Percentiles rank a stretch among this genome's conserved stretches.
Evolutionary conservation across 805 yeast species (phyloP).

Genomic region (Dipodascus albidus): DNA sequence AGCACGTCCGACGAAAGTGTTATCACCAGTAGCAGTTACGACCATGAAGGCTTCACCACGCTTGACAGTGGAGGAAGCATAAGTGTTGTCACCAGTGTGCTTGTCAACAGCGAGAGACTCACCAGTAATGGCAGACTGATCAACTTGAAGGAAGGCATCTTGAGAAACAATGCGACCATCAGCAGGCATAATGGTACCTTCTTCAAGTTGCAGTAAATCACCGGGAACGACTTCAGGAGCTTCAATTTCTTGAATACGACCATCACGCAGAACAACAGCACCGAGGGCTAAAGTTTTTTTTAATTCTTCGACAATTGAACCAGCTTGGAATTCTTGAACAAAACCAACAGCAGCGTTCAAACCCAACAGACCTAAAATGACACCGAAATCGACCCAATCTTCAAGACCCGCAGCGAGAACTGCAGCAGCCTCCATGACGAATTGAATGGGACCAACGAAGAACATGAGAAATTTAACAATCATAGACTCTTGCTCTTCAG

Average conservation of each 20-base stretch:
- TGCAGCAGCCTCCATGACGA: conserved; percentile 96
- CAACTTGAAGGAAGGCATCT: conserved; percentile 79
- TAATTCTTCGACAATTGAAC: conserved; percentile 93
- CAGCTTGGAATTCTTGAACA: conserved; percentile 96
- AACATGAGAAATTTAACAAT: conserved; percentile 71
- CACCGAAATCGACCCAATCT: conserved; percentile 99
- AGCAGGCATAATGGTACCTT: conserved; percentile 86
- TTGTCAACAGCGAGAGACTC: conserved; percentile 94
- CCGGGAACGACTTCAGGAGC: conserved; percentile 90
- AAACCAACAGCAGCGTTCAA: conserved; percentile 92
- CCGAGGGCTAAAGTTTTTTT: conserved; percentile 89
- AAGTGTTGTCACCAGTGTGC: conserved; percentile 73
- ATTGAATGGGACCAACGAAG: conserved; percentile 92
- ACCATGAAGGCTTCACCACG: conserved; percentile 93
- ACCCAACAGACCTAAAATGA: conserved; percentile 74
- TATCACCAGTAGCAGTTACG: conserved; percentile 91
- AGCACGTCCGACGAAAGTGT: conserved; percentile 94
- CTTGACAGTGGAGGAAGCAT: conserved; percentile 90
- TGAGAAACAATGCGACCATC: conserved; percentile 86
- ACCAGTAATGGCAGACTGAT: conserved; percentile 96
- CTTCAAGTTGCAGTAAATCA: conserved; percentile 86
- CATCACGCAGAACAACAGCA: conserved; percentile 79
- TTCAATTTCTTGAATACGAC: conserved; percentile 60
- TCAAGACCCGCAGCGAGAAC: conserved; percentile 89
- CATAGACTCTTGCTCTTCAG: conserved; percentile 76